These are phyloP conservation scores for Podospora appendiculata DNA, from an alignment of 495 filamentous ascomycete species.

Conservation along the genomic window DNA sequence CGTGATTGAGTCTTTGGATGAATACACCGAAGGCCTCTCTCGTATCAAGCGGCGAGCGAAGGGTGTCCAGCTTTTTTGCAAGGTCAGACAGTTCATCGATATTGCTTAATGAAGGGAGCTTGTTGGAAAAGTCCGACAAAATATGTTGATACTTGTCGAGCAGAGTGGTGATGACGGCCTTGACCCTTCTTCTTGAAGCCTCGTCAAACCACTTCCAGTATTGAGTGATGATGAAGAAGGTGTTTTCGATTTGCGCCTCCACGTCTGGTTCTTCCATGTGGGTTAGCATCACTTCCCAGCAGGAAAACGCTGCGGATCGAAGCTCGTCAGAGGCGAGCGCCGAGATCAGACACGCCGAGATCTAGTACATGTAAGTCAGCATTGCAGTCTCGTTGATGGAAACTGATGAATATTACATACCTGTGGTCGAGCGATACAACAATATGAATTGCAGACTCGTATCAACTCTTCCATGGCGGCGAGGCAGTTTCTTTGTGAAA, in stretches of 20 bases:
- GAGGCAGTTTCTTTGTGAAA: conserved; percentile 68
- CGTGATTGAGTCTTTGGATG: conserved; percentile 63
- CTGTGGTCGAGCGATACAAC: conserved; percentile 77
- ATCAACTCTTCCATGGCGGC: conserved; percentile 86
- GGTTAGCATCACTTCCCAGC: conserved; percentile 73
- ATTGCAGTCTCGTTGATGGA: not conserved
- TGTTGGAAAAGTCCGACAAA: conserved; percentile 56
- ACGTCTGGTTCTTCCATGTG: conserved; percentile 70
- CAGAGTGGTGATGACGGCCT: conserved; percentile 55
- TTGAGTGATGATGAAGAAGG: conserved; percentile 74
- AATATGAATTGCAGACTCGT: conserved; percentile 56
- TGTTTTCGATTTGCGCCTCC: conserved; percentile 72
- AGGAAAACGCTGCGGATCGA: conserved; percentile 67
- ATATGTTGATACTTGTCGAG: conserved; percentile 50
- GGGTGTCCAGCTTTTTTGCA: conserved; percentile 50
- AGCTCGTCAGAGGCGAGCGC: conserved; percentile 67
- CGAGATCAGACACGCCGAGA: conserved; percentile 80
- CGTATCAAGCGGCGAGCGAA: conserved; percentile 49
- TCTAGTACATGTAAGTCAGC: conserved; percentile 35
- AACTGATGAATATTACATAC: conserved; percentile 33
- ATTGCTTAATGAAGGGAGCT: conserved; percentile 69
- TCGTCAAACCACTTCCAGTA: conserved; percentile 67
- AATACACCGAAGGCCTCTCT: conserved; percentile 57
- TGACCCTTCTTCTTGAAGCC: conserved; percentile 47
- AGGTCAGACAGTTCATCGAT: conserved; percentile 61